These are phyloP conservation scores for Solanum hybrid DNA, from an alignment of 305 asterid genomes.

Conservation along the genomic window DNA sequence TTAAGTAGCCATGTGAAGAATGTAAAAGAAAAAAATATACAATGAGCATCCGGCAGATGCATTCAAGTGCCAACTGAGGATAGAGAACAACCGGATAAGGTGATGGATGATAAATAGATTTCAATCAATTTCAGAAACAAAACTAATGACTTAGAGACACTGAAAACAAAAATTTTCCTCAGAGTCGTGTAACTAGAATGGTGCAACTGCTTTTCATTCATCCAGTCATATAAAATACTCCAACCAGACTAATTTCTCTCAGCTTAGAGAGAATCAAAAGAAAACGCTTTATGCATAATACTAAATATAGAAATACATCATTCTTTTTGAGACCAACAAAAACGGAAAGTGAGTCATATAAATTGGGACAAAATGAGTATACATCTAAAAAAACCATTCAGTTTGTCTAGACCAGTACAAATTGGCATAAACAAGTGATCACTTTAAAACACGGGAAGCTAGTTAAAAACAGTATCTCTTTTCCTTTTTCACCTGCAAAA, in stretches of 20 bases:
- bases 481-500: conserved; percentile 58
- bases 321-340: neutral
- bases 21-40: neutral
- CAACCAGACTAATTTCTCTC: neutral
- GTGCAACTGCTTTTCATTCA: neutral
- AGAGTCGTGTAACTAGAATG: neutral
- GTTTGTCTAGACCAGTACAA: neutral
- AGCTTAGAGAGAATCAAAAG: neutral
- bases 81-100: neutral
- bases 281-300: neutral
- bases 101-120: neutral
- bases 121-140: neutral
- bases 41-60: neutral
- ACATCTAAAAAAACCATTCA: neutral
- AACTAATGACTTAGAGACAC: neutral
- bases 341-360: neutral
- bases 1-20: neutral
- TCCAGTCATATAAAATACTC: neutral
- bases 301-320: neutral
- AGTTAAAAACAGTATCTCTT: neutral
- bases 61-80: neutral
- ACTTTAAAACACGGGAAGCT: neutral
- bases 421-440: neutral
- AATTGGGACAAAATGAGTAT: neutral
- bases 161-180: neutral